Base-by-base conservation (phyloP, 805 yeast species). In the Ascoidea asiatica region DNA sequence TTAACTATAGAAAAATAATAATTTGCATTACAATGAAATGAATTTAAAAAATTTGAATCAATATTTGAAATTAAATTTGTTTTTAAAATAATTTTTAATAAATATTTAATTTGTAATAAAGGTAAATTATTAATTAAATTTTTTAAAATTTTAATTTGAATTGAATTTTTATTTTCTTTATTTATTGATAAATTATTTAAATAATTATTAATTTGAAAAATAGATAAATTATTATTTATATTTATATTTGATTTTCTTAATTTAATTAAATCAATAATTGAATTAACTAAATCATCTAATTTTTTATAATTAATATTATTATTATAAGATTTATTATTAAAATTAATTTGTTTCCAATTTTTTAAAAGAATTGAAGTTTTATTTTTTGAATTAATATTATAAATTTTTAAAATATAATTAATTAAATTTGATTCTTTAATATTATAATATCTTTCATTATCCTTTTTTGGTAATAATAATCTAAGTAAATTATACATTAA, bases 1-100 rank as follows among this genome's bases (percentile, higher is more conserved):
- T 77, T 75, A 3, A 87, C 82, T 5, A 83, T 77, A 47, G 78
- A 75, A 48, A 69, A 75, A 21, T 84, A 70, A 3, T 69, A 70
- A 7, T 69, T 63, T 0, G 94, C 90, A 57, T 86, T 89, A 0
- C 88, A 87, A 58, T 87, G 94, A 85, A 89, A 88, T 22, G 62
- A 52, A 4, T 60, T 53, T 42, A 87, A 62, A 45, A 87, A 68
- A 11, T 69, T 61, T 22, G 70, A 67, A 51, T 84, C 90, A 47
- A 78, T 68, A 6, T 77, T 70, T 4, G 78, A 72, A n/a, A 84
- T 60, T n/a, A 78, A 67, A 41, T 73, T 69, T 48, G 65, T 59
- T 61, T 76, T 78, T 43, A 88, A 60, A 3, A 89, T 57, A 8
- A 83, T 79, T 45, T 79, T 75, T 47, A 86, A 67, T 37, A 87